Evolutionary conservation across 139 green algal genomes (phyloP), one percentile per base, ranked within the genome.

Genomic region (Chlamydomonas urium): DNA sequence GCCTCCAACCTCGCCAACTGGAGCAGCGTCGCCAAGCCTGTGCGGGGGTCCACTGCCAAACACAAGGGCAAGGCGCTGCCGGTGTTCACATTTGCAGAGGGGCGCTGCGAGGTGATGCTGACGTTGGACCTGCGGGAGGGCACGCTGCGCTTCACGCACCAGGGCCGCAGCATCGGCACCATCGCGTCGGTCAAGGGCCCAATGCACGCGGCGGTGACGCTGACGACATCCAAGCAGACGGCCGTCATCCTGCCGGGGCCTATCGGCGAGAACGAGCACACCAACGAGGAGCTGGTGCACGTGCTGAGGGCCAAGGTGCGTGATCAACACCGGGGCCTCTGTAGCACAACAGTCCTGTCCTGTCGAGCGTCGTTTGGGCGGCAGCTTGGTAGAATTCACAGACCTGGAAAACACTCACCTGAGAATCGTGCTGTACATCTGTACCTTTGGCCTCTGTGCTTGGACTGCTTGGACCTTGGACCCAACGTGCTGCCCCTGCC

Each of bases 231-330:
- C 17, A 67, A 68, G 1, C 83, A 89, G 62, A 74, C 63, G 75
- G 79, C 72, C 2, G 48, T 53, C 1, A 66, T 85, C 10, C 38
- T 57, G 1, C 79, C 72, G 36, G 80, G 83, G 2, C 83, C 83
- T n/a, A 84, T 89, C 24, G 83, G 83, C 70, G 81, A 80, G 61
- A 76, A 62, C 6, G 83, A 89, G 71, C 78, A 85, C 71, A 86
- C 78, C 48, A 84, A 83, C 34, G 83, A 89, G 83, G 83, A 89
- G 80, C 78, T 89, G 53, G 73, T 89, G 37, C 82, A 83, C 75
- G 79, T 89, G 59, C 74, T 89, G 36, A 83, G 84, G 58, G 83
- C 79, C 32, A 89, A 86, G 73, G n/a, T n/a, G n/a, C n/a, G n/a
- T n/a, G n/a, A n/a, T n/a, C n/a, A n/a, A n/a, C n/a, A n/a, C n/a